Conservation (phyloP, 2,329 filamentous ascomycete genomes). For the Sarocladium oryzae region DNA sequence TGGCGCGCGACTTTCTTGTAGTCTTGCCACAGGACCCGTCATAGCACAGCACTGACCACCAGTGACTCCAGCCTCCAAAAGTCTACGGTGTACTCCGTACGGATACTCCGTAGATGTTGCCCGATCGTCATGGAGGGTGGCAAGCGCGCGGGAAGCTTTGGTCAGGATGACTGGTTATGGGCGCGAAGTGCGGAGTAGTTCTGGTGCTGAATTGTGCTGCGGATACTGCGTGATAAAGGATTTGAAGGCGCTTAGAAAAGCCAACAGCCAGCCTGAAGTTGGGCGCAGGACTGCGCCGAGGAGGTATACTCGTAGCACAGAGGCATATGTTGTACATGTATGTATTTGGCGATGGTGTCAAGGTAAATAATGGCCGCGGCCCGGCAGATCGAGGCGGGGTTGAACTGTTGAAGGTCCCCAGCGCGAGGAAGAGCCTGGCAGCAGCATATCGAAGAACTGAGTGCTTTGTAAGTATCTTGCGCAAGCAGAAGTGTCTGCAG, state of each 20-base stretch:
- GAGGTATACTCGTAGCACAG: neutral
- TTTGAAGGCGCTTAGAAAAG: neutral
- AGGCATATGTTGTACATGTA: neutral
- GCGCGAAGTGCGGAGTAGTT: no score
- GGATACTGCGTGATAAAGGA: neutral
- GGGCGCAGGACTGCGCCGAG: conserved; percentile 1
- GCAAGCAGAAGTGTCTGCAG: no score
- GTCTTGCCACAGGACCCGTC: neutral
- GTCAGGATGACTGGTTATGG: no score
- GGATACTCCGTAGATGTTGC: no score
- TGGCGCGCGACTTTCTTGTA: neutral
- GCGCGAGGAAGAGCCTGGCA: neutral
- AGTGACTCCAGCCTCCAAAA: neutral
- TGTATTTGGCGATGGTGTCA: neutral
- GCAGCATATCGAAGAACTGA: no score
- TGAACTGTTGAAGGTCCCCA: neutral
- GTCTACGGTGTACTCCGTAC: no score
- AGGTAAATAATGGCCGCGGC: neutral
- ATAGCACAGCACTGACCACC: neutral
- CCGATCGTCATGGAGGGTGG: no score
- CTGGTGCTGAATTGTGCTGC: no score
- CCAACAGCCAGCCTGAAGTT: neutral
- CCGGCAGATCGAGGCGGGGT: conserved; percentile 5
- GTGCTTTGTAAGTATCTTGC: no score
- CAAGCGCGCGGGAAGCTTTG: no score